phyloP scores from a whole-genome alignment of 2,329 filamentous ascomycete genomes.

The Parastagonospora avenae region DNA sequence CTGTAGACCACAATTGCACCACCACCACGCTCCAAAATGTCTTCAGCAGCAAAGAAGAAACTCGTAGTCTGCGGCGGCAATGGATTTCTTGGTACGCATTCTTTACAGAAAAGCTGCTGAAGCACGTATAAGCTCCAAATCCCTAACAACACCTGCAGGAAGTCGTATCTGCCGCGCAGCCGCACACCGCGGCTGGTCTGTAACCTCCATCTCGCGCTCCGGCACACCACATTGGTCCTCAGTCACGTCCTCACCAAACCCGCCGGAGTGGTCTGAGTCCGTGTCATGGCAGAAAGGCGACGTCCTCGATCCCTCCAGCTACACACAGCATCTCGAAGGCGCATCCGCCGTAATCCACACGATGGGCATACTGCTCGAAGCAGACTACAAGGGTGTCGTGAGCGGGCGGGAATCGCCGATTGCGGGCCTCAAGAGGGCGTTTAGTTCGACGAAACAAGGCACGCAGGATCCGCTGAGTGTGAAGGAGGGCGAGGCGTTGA shows the following conservation, averaged over 20 bases:
- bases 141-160: constrained; percentile 47
- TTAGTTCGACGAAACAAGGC: constrained; percentile 67
- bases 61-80: constrained; percentile 92
- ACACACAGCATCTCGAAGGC: constrained; percentile 73
- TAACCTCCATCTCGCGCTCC: constrained; percentile 93
- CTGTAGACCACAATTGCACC: constrained; percentile 2
- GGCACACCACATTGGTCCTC: constrained; percentile 85
- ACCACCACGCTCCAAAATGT: constrained; percentile 42
- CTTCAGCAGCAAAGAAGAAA: constrained; percentile 69
- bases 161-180: constrained; percentile 90
- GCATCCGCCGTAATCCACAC: constrained; percentile 89
- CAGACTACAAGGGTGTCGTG: constrained; percentile 94
- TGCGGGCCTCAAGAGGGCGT: constrained; percentile 76
- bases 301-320: constrained; percentile 81
- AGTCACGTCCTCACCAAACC: constrained; percentile 71
- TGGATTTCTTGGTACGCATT: constrained; percentile 76
- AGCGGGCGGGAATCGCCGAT: constrained; percentile 83
- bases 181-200: constrained; percentile 83
- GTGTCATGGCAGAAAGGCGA: constrained; percentile 90
- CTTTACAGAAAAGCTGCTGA: neutral
- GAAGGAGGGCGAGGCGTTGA: constrained; percentile 62
- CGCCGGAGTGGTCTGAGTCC: constrained; percentile 79
- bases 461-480: constrained; percentile 73
- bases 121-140: neutral
- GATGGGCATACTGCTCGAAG: constrained; percentile 95